These are phyloP conservation scores for Ruellia speciosa DNA, from an alignment of 305 asterid species.

Conservation along the genomic window DNA sequence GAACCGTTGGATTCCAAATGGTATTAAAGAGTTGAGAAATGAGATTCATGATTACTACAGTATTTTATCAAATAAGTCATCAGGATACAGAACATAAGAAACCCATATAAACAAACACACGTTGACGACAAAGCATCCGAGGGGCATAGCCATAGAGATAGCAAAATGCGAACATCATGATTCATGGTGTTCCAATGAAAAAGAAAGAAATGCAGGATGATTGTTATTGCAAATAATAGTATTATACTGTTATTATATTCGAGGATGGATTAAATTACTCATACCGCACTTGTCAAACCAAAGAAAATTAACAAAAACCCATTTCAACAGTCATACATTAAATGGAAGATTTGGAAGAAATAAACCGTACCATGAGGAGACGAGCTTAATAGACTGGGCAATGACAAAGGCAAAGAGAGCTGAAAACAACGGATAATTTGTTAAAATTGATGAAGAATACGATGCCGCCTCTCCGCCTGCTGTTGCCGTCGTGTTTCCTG, in stretches of 20 bases:
- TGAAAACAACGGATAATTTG: conserved; percentile 44
- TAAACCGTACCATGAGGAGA: conserved; percentile 39
- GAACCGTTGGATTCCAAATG: no score
- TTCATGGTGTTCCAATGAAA: background rate
- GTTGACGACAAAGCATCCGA: no score
- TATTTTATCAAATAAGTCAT: no score
- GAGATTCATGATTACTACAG: no score
- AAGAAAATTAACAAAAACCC: background rate
- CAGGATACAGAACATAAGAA: no score
- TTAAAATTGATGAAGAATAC: conserved; percentile 24
- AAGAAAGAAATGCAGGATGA: background rate
- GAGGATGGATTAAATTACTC: background rate
- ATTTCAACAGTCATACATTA: no score
- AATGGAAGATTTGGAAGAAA: background rate
- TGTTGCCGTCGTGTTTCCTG: conserved; percentile 28
- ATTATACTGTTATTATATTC: no score
- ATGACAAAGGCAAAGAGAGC: conserved; percentile 45
- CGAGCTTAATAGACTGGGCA: conserved; percentile 43
- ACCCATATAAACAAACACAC: no score
- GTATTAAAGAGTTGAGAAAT: no score
- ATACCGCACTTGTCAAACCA: background rate
- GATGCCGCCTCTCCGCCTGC: conserved; percentile 27
- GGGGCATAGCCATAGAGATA: no score
- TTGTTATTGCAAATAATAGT: no score
- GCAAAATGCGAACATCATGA: no score